These are phyloP conservation scores for Saccharomyces hybrid DNA, from an alignment of 1,139 yeast species.

Conservation along the genomic window DNA sequence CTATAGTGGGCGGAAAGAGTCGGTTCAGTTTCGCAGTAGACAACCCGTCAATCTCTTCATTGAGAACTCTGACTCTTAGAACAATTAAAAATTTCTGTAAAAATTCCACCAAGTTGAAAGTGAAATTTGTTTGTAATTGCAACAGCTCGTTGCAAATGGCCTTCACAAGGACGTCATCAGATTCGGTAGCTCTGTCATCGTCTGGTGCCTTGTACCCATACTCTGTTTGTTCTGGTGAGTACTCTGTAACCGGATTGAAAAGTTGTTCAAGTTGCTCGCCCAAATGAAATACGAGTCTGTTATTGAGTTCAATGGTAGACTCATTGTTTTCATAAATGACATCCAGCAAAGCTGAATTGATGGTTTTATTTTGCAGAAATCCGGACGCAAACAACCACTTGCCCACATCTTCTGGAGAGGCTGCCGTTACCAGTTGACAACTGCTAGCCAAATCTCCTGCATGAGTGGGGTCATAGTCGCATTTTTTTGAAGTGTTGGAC, in stretches of 20 bases:
- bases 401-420: slow-evolving; percentile 36
- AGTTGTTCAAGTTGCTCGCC: slow-evolving; percentile 85
- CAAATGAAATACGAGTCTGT: slow-evolving; percentile 60
- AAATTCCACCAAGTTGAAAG: slow-evolving; percentile 63
- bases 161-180: slow-evolving; percentile 31
- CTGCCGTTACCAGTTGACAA: slow-evolving; percentile 43
- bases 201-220: slow-evolving; percentile 41
- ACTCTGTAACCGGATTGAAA: slow-evolving; percentile 83
- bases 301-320: slow-evolving; percentile 53
- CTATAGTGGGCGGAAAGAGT: slow-evolving; percentile 89
- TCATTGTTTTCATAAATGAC: slow-evolving; percentile 58
- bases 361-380: slow-evolving; percentile 45
- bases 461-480: slow-evolving; percentile 30
- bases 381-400: slow-evolving; percentile 55
- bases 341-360: slow-evolving; percentile 58
- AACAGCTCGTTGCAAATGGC: slow-evolving; percentile 61
- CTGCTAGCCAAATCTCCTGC: slow-evolving; percentile 76
- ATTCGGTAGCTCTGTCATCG: no score
- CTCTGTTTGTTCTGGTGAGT: slow-evolving; percentile 83
- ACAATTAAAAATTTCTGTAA: slow-evolving; percentile 76
- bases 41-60: slow-evolving; percentile 43
- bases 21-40: slow-evolving; percentile 61
- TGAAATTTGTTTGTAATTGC: slow-evolving; percentile 63
- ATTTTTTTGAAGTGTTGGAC: slow-evolving; percentile 8
- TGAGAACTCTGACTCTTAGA: slow-evolving; percentile 59